Conservation (phyloP, 2,329 filamentous ascomycete species). For the Monilinia vaccinii-corymbosi region DNA sequence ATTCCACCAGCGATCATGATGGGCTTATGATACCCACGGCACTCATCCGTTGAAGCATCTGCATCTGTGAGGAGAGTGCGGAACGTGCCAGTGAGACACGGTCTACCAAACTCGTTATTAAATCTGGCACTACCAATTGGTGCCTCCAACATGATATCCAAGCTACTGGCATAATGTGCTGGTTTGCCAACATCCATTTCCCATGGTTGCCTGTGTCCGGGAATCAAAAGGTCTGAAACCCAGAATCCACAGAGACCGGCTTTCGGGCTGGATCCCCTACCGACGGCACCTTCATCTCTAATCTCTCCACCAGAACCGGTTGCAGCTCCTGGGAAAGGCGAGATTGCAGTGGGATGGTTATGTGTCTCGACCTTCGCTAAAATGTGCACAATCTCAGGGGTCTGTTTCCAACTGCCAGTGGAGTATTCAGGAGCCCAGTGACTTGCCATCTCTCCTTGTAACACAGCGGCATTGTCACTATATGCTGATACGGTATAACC, state of each 20-base stretch:
- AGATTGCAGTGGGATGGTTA: slow-evolving; percentile 95
- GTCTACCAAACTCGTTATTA: slow-evolving; percentile 96
- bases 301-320: slow-evolving; percentile 96
- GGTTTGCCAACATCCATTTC: slow-evolving; percentile 86
- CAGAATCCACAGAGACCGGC: slow-evolving; percentile 88
- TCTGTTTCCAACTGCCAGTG: slow-evolving; percentile 80
- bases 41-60: slow-evolving; percentile 44
- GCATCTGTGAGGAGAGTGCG: slow-evolving; percentile 73
- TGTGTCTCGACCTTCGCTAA: slow-evolving; percentile 95
- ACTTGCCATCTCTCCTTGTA: slow-evolving; percentile 60
- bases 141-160: slow-evolving; percentile 96
- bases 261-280: slow-evolving; percentile 85
- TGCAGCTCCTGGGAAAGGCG: slow-evolving; percentile 83
- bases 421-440: slow-evolving; percentile 84
- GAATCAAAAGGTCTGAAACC: slow-evolving; percentile 89
- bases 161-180: slow-evolving; percentile 80
- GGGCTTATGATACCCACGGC: slow-evolving; percentile 90
- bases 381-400: slow-evolving; percentile 78
- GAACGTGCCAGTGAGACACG: slow-evolving; percentile 83
- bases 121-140: slow-evolving; percentile 91
- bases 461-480: slow-evolving; percentile 94
- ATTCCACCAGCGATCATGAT: slow-evolving; percentile 98
- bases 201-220: slow-evolving; percentile 75
- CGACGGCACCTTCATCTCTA: slow-evolving; percentile 88
- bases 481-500: slow-evolving; percentile 89